phyloP scores from a whole-genome alignment of 805 yeast genomes.

The Myxozyma neglecta region DNA sequence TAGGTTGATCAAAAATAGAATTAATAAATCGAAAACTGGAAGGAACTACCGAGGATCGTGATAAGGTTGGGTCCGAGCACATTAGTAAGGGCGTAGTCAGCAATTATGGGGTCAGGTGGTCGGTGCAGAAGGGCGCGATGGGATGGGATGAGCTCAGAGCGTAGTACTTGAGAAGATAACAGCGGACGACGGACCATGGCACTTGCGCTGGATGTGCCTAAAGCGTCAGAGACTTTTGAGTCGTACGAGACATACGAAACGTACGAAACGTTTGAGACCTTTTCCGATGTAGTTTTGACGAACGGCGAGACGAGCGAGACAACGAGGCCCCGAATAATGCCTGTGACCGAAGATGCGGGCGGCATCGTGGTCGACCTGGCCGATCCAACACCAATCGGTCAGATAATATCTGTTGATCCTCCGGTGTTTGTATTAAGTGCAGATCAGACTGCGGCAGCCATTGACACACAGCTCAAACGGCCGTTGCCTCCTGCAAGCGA shows the following conservation, averaged over 20 bases:
- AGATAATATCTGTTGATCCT: constrained; percentile 11
- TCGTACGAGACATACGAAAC: neutral
- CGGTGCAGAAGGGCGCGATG: no score
- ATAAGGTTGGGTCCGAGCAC: no score
- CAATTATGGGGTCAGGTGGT: no score
- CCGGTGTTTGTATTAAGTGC: constrained; percentile 30
- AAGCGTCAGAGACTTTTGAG: neutral
- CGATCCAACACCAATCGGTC: neutral
- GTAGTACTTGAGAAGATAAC: no score
- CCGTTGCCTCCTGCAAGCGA: constrained; percentile 61
- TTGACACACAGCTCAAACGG: constrained; percentile 35
- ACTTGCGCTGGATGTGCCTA: neutral
- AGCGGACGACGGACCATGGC: neutral
- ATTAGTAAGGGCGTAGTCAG: no score
- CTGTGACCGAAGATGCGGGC: neutral
- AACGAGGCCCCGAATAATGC: constrained; percentile 1
- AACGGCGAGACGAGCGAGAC: neutral
- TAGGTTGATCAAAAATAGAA: no score
- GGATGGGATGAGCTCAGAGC: no score
- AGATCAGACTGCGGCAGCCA: constrained; percentile 26
- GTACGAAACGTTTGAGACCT: no score
- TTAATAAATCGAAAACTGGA: no score
- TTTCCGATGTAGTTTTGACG: no score
- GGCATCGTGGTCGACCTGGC: neutral
- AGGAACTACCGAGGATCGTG: no score